A percentile compares a stretch with the other conserved stretches of the same genome.
Conservation (phyloP, 2,329 filamentous ascomycete species). For the Blastomyces parvus region DNA sequence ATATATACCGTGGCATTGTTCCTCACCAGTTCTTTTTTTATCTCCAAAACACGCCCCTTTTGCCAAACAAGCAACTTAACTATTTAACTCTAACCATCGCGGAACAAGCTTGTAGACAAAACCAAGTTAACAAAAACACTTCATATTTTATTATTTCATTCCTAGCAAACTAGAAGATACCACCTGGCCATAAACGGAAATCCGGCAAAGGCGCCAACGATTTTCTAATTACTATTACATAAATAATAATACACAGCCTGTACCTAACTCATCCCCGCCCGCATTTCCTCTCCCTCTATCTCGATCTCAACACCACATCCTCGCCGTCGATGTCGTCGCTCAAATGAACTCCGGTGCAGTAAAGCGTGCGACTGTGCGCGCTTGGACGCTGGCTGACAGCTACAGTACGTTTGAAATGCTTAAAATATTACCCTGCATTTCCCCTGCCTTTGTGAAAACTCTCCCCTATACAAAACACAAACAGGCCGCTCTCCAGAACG, state of each 20-base stretch:
- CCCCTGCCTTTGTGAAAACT: not conserved
- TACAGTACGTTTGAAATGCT: constrained; percentile 26
- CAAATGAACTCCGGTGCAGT: constrained; percentile 33
- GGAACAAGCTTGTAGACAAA: too few species aligned
- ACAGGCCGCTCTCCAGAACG: not conserved
- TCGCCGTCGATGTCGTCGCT: constrained; percentile 20
- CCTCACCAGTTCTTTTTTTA: too few species aligned
- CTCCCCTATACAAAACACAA: not conserved
- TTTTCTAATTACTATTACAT: not conserved
- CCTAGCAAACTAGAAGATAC: not conserved
- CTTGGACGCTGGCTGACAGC: constrained; percentile 31
- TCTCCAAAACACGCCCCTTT: too few species aligned
- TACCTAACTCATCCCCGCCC: not conserved
- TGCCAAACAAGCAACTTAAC: not conserved
- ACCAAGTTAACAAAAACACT: too few species aligned
- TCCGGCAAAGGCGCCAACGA: not conserved
- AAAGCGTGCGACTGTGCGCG: constrained; percentile 32
- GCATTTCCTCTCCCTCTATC: not conserved
- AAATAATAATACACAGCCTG: not conserved
- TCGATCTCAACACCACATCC: not conserved
- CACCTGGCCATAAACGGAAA: not conserved
- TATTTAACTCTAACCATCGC: too few species aligned
- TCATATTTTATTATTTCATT: too few species aligned
- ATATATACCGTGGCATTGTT: not conserved
- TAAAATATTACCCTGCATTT: not conserved